Evolutionary conservation across 2,329 filamentous ascomycete species (phyloP), one percentile per base, ranked within the genome.

Genomic region (Scedosporium aurantiacum): DNA sequence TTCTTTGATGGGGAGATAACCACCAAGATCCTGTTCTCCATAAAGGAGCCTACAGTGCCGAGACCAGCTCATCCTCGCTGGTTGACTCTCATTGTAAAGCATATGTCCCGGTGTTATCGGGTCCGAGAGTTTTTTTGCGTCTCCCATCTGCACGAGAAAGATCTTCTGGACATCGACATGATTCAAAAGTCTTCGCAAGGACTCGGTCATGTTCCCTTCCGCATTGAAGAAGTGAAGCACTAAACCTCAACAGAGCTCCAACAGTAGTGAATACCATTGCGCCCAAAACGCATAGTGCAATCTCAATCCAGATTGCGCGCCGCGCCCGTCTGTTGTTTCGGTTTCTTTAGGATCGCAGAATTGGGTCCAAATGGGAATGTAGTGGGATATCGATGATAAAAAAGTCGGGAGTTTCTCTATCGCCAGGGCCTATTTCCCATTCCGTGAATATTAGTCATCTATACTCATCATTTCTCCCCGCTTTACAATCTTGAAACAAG

Each of bases 141-240:
- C 89, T 4, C 89, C 88, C 6, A 92, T 79, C 69, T 93, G 90
- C 1, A 93, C 77, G 67, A 89, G 90, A 67, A 91, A 90, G 0
- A 93, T 78, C 70, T 88, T 90, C 50, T 74, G 70, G 1, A 82
- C 76, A 63, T 90, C 82, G 5, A 91, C 74, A 0, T 74, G 75
- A 1, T 74, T 65, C 0, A 84, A 71, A 5, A 91, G 73, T 4
- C 79, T 74, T 37, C 75, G 70, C 52, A 90, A 71, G 0, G 85
- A 86, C 1, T 75, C 73, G 6, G 72, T 70, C 1, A 88, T 77
- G 0, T 78, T 80, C 4, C 75, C 72, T 2, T 87, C 82, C 6
- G 82, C 86, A 63, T 82, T 76, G 0, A n/a, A n/a, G n/a, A n/a
- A n/a, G n/a, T n/a, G 10, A 37, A 37, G 32, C 32, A 37, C 32